Base-by-base conservation (phyloP, 208 protist genomes). In the Tritrichomonas musculus region DNA sequence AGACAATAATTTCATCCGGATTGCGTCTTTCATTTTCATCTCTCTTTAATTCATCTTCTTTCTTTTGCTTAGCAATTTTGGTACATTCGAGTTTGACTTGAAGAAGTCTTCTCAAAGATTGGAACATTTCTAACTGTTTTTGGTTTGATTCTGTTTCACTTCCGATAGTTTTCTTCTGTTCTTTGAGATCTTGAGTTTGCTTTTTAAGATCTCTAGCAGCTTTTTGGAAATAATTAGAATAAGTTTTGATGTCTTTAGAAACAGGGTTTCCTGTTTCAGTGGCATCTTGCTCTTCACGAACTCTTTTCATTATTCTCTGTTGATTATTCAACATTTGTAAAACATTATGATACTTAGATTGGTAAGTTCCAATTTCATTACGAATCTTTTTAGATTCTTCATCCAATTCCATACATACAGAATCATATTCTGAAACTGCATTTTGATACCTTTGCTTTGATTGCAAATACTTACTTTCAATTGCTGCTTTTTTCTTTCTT, bases 241-340 rank as follows among this genome's bases (percentile, higher is more conserved):
- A 82, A 1, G 73, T 82, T 36, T 82, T 82, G 14, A 82, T 82
- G 1, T 25, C 41, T 14, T 36, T 82, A 17, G 73, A 82, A 53
- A 82, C 50, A n/a, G 73, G 73, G 41, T 82, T 82, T 53, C 73
- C 73, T 20, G 73, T 82, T 82, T 82, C 73, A 50, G 50, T 36
- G 8, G 73, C 73, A 20, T 36, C 14, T 44, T 82, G 33, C 22
- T 82, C 73, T 20, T 82, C 73, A 47, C 14, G 47, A 22, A 50
- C 5, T 25, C 73, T 33, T 25, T 82, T 82, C 11, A 47, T 3
- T n/a, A 41, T 82, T 22, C 73, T 33, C 41, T 82, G 41, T 25
- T 50, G 41, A 14, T 50, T 25, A 20, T 36, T 20, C 3, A 82
- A 20, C 4, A 82, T 20, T 53, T 33, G 20, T 25, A 47, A 20